Base-by-base conservation (phyloP, 2,329 filamentous ascomycete genomes). In the Alternaria tenuissima region DNA sequence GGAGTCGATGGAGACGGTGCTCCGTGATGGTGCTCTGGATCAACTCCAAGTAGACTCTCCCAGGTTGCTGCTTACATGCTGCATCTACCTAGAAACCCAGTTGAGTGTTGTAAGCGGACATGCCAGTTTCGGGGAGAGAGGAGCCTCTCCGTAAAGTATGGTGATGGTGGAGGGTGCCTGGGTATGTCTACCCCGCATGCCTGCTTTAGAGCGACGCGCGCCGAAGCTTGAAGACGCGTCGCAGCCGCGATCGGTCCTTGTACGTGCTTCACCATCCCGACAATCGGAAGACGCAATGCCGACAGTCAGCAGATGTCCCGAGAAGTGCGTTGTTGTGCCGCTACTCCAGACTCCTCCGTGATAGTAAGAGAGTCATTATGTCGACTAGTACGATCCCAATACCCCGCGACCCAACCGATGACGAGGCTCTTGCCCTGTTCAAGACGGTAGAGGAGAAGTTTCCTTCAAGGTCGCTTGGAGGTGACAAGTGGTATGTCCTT, bases 401-500 rank as follows among this genome's bases (percentile, higher is more conserved):
- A 30, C 65, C 62, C 1, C 63, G 42, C 14, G 74, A 79, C 22
- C 79, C 78, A 2, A 80, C 79, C 0, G 57, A 70, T 6, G 72
- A 81, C 28, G 77, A 83, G 49, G 78, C 81, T 2, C 59, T 78
- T 14, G 59, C 69, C 5, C 70, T 85, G 1, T 82, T 84, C 72
- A 66, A 78, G 57, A 67, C 71, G 0, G 64, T 84, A 18, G 80
- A 84, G 60, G 60, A 76, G 22, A 77, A 77, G 12, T 84, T 84
- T 43, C 82, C 83, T 2, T 73, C 76, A 2, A 66, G 73, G 43
- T 75, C 75, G 0, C 66, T 84, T 1, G 82, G 81, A 20, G 60
- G 73, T 4, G 79, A 83, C 36, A 81, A 78, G 67, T 85, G 83
- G 83, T 83, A 83, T 51, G 72, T 84, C 14, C 68, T 82, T 5